A percentile compares a stretch with the other conserved stretches of the same genome.
Evolutionary conservation across 768 basidiomycete genomes (phyloP).

Genomic region (Boletus tomentosulus): DNA sequence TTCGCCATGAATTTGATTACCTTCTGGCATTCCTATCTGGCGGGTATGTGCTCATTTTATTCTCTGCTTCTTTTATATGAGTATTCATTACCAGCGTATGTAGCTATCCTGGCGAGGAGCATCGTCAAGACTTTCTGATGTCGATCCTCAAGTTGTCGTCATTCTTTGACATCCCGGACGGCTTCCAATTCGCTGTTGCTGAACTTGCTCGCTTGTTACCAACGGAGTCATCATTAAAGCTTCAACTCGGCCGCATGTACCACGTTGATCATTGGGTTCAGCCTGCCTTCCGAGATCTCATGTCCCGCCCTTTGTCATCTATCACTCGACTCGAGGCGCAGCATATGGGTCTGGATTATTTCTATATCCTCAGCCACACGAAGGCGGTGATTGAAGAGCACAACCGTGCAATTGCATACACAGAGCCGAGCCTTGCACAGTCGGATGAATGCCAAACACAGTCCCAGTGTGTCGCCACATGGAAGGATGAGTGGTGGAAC

Average conservation of each 20-base stretch:
- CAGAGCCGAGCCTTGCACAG: neutral
- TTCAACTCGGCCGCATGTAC: constrained; percentile 4
- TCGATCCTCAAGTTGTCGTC: constrained; percentile 2
- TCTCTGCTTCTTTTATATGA: no score
- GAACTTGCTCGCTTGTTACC: neutral
- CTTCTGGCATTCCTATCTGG: neutral
- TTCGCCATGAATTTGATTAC: constrained; percentile 1
- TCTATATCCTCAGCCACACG: neutral
- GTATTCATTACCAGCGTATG: no score
- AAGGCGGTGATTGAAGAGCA: constrained; percentile 1
- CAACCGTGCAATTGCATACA: constrained; percentile 1
- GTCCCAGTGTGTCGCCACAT: neutral
- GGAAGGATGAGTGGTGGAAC: constrained; percentile 15
- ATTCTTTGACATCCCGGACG: constrained; percentile 2
- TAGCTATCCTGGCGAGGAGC: constrained; percentile 6
- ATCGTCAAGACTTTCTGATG: constrained; percentile 1
- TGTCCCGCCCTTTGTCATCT: constrained; percentile 4
- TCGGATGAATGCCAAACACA: neutral
- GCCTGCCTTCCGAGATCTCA: constrained; percentile 1
- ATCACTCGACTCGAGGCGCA: neutral
- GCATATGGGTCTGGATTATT: constrained; percentile 1
- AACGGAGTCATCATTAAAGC: neutral
- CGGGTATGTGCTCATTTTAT: neutral
- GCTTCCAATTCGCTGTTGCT: constrained; percentile 3
- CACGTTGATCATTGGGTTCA: constrained; percentile 10